Conservation (phyloP, 2,329 filamentous ascomycete genomes). For the Fusarium guadeloupense region DNA sequence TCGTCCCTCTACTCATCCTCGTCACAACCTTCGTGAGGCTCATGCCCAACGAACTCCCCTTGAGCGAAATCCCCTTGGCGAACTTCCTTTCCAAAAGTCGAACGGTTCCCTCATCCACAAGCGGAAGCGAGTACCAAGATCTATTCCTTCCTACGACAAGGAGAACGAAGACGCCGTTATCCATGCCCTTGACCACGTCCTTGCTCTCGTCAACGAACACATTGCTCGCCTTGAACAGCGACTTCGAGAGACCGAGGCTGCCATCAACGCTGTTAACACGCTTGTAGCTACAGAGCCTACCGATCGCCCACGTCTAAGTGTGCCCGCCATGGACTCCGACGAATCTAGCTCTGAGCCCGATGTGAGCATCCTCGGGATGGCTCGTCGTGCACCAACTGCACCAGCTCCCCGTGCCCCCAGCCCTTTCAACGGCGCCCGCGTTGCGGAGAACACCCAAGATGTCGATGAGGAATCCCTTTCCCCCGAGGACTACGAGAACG, state of each 20-base stretch:
- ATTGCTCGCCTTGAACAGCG: slow-evolving; percentile 9
- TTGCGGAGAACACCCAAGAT: slow-evolving; percentile 28
- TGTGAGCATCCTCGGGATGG: slow-evolving; percentile 50
- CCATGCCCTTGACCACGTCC: slow-evolving; percentile 25
- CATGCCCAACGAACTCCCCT: too few species aligned
- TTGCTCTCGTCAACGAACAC: neutral
- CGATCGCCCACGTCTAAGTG: slow-evolving; percentile 48
- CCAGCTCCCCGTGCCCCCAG: slow-evolving; percentile 42
- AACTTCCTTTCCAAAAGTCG: slow-evolving; percentile 38
- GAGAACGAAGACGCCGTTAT: slow-evolving; percentile 41
- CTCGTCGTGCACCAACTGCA: slow-evolving; percentile 40
- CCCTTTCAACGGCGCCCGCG: slow-evolving; percentile 42
- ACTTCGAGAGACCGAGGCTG: slow-evolving; percentile 2
- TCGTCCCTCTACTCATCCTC: neutral
- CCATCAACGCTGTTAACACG: slow-evolving; percentile 13
- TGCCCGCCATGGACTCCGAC: slow-evolving; percentile 49
- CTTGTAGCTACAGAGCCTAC: slow-evolving; percentile 44
- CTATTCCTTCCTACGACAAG: slow-evolving; percentile 41
- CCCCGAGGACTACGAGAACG: slow-evolving; percentile 47
- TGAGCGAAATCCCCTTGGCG: slow-evolving; percentile 42
- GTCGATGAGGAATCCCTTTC: slow-evolving; percentile 38
- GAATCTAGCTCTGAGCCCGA: slow-evolving; percentile 52
- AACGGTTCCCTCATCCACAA: slow-evolving; percentile 32
- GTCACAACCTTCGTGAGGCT: slow-evolving; percentile 1
- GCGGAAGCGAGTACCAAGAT: slow-evolving; percentile 35